Conservation (phyloP, 225 moss, liverwort and hornwort species). For the Pleurozium schreberi region DNA sequence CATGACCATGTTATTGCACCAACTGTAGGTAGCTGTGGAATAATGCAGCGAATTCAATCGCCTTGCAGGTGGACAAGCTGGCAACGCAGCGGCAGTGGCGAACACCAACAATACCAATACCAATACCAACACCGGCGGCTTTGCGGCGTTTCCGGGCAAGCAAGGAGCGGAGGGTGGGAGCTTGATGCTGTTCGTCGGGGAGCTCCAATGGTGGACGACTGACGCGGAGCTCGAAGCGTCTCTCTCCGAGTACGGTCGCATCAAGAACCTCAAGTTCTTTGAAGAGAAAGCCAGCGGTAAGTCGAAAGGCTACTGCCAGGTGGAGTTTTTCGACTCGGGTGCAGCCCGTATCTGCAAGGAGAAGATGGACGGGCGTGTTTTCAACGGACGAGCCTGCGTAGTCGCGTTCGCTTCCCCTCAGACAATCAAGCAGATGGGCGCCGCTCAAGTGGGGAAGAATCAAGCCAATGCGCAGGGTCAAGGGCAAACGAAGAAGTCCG, state of each 20-base stretch:
- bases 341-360: conserved; percentile 92
- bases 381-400: conserved; percentile 77
- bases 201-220: conserved; percentile 99
- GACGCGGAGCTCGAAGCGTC: conserved; percentile 93
- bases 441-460: conserved; percentile 90
- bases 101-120: neutral
- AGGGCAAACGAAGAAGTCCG: conserved; percentile 52
- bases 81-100: conserved; percentile 4
- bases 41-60: conserved; percentile 10
- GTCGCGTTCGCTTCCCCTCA: conserved; percentile 96
- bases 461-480: conserved; percentile 37
- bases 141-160: conserved; percentile 50
- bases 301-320: conserved; percentile 97
- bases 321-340: conserved; percentile 77
- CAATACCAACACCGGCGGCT: neutral
- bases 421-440: conserved; percentile 97
- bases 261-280: conserved; percentile 93
- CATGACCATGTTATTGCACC: neutral
- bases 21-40: neutral
- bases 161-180: conserved; percentile 69
- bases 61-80: conserved; percentile 30
- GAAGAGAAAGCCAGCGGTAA: conserved; percentile 99
- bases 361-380: conserved; percentile 91
- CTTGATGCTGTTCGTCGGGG: conserved; percentile 95
- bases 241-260: conserved; percentile 80